Evolutionary conservation across 495 filamentous ascomycete genomes (phyloP), one percentile per base, ranked within the genome.

Genomic region (Apiosordaria backusii): DNA sequence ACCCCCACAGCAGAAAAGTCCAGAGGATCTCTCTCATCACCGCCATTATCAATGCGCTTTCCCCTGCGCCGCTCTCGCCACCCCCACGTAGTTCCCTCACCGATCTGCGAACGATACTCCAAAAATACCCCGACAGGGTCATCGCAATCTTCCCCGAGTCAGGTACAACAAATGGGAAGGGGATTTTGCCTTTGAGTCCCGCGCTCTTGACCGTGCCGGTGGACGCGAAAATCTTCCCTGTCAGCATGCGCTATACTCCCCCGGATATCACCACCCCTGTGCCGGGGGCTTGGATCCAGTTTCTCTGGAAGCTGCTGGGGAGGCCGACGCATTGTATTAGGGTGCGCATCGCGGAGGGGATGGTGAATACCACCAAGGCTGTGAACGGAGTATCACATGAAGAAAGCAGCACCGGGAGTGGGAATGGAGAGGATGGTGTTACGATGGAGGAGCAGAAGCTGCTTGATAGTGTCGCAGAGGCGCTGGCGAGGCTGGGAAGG

Each of bases 91-190:
- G 58, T 1, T 69, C 50, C 15, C 77, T 94, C 4, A 87, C 86
- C 35, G 82, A 85, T 64, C 77, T 97, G 1, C 75, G 77, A 25
- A 79, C 84, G 0, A 82, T 99, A 5, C 67, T 92, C 22, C 74
- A 80, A 50, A 80, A 85, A 62, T 82, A 97, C 75, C 92, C 92
- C 1, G 81, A 84, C 67, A 84, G 91, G 19, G 84, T 89, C 50
- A 84, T 99, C 69, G 92, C 89, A 61, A 84, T 96, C 0, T 97
- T 97, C 78, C 92, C 94, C 3, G 94, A 97, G 75, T 91, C 89
- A 79, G 97, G 89, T 10, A 96, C 94, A 1, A 97, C 93, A 29
- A 99, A 99, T 74, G 92, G 93, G 61, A 87, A 89, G 59, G 95
- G 88, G n/a, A 94, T 98, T 70, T 78, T 99, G 4, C 89, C 92